Evolutionary conservation across 176 grass and related monocot genomes (phyloP).

Genomic region (Poa pratensis): DNA sequence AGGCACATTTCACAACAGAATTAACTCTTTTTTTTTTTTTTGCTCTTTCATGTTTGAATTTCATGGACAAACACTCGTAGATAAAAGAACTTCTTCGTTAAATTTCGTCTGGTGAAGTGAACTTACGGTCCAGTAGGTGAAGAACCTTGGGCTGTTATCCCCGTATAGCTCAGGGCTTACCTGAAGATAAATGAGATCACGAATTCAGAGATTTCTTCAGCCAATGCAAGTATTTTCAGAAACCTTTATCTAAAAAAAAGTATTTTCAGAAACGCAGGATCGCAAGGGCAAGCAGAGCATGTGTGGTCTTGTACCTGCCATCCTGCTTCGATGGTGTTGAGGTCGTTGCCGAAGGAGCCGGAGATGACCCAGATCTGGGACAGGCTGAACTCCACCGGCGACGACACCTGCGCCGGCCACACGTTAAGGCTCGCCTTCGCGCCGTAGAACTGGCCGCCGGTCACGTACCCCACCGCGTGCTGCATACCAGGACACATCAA

Average conservation of each 20-base stretch:
- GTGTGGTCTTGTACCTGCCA: slow-evolving; percentile 71
- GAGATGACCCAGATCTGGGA: slow-evolving; percentile 98
- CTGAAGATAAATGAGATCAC: slow-evolving; percentile 40
- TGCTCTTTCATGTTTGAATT: background rate
- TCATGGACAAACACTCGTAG: background rate
- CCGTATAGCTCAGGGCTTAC: slow-evolving; percentile 92
- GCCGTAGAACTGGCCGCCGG: slow-evolving; percentile 79
- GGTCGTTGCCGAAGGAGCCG: slow-evolving; percentile 85
- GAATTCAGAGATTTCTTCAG: background rate
- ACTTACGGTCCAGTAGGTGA: slow-evolving; percentile 97
- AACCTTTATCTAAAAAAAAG: too few species aligned
- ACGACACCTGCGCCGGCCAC: slow-evolving; percentile 76
- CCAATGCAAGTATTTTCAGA: background rate
- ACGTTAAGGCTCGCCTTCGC: slow-evolving; percentile 93
- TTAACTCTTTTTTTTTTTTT: background rate
- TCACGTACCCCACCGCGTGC: slow-evolving; percentile 92
- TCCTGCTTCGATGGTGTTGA: slow-evolving; percentile 97
- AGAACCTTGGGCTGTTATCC: slow-evolving; percentile 80
- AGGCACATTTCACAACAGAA: background rate
- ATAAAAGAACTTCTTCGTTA: background rate
- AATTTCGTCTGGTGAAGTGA: background rate
- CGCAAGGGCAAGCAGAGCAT: background rate
- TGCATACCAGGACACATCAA: slow-evolving; percentile 25
- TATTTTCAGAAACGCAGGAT: background rate
- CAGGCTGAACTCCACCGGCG: slow-evolving; percentile 90